Evolutionary conservation across 2,329 filamentous ascomycete species (phyloP), one percentile per base, ranked within the genome.

Genomic region (Ophiocordyceps sinensis): DNA sequence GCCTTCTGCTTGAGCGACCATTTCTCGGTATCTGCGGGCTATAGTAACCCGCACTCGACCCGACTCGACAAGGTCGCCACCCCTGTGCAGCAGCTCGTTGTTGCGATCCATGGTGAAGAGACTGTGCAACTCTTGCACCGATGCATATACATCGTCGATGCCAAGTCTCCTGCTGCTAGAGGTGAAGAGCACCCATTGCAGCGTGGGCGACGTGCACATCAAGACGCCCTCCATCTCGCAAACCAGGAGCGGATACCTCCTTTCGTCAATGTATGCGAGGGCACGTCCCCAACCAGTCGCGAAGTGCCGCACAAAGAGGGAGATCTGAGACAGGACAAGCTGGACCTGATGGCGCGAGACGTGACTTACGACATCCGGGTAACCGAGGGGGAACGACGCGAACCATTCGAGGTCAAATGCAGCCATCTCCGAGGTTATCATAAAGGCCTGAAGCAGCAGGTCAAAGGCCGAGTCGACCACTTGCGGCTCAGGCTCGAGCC

Each of bases 161-260:
- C 51, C 49, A 28, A 62, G 45, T 1, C 39, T 38, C 19, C 53
- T 50, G 26, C 56, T 56, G 30, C 50, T 59, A 30, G 51, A 43
- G 11, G 47, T 56, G 36, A 59, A 63, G 1, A 62, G 37, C 32
- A 56, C 45, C 7, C 42, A 40, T 15, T 53, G 49, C 6, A 60
- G 37, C 3, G 44, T 38, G 6, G 32, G 32, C 6, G 58, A 59
- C 8, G 36, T 30, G 35, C 59, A 62, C 34, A 39, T 38, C 2
- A 63, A 42, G 4, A 38, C 7, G 2, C 41, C 7, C 7, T 13
- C 41, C 23, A 55, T 19, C 40, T 63, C 59, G 14, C 40, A 49
- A 3, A 50, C 45, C 15, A 58, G 44, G 3, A 59, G 38, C 0
- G 60, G 60, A 29, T 51, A 57, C 17, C 29, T 40, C 19, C 56